A percentile compares a stretch with the other conserved stretches of the same genome.
These are phyloP conservation scores for Erodium maritimum DNA, from an alignment of 345 rosid species.

Conservation along the genomic window DNA sequence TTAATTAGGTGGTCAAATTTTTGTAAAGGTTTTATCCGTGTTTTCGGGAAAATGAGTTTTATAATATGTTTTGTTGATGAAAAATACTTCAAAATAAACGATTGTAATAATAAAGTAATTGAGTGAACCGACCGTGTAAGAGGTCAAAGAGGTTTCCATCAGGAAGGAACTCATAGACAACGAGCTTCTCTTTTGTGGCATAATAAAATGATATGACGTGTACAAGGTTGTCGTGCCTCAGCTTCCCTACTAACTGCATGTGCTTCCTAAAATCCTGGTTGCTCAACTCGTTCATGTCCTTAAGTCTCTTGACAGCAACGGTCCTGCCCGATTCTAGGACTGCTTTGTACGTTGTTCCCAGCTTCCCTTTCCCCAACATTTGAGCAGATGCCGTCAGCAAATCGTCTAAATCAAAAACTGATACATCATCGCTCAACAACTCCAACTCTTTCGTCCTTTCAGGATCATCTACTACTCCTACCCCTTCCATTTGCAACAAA, in stretches of 20 bases:
- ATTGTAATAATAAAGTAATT: not conserved
- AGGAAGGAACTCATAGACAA: slow-evolving; percentile 35
- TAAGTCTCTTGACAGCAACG: slow-evolving; percentile 34
- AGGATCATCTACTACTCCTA: slow-evolving; percentile 16
- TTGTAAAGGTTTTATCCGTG: not conserved
- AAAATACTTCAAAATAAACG: not conserved
- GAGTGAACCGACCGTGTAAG: slow-evolving; percentile 33
- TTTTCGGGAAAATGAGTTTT: too few species aligned
- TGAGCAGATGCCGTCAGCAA: slow-evolving; percentile 46
- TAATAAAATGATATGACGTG: slow-evolving; percentile 35
- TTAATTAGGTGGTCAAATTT: not conserved
- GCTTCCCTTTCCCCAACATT: slow-evolving; percentile 35
- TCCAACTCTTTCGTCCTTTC: slow-evolving; percentile 34
- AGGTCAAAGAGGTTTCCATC: slow-evolving; percentile 35
- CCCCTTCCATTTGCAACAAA: not conserved
- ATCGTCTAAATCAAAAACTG: slow-evolving; percentile 42
- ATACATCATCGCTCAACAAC: slow-evolving; percentile 26
- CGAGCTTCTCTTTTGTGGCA: slow-evolving; percentile 43
- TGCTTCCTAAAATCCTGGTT: slow-evolving; percentile 39
- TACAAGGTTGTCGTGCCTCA: slow-evolving; percentile 34
- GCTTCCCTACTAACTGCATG: slow-evolving; percentile 40
- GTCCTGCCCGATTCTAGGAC: slow-evolving; percentile 32
- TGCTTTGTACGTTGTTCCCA: slow-evolving; percentile 39
- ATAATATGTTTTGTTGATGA: not conserved
- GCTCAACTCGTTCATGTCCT: slow-evolving; percentile 21